phyloP scores from a whole-genome alignment of 148 eudicot species.

The Silene conica region DNA sequence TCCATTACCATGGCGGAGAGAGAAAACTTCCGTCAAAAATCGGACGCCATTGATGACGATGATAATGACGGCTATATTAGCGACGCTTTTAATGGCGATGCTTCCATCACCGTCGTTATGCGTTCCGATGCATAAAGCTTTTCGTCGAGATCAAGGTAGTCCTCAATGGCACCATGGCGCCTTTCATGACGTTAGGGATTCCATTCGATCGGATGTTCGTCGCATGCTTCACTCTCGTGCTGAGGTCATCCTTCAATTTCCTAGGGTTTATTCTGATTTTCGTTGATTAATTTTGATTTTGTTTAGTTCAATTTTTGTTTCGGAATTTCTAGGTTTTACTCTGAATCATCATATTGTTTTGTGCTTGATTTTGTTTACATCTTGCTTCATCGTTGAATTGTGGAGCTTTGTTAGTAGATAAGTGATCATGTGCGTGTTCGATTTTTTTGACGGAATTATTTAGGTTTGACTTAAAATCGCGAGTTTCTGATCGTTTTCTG shows the following conservation, averaged over 20 bases:
- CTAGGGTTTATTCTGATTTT: constrained; percentile 12
- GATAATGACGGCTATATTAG: background rate
- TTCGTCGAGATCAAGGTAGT: constrained; percentile 81
- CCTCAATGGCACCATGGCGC: constrained; percentile 97
- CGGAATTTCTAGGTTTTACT: background rate
- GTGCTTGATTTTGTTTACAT: background rate
- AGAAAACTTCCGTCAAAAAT: background rate
- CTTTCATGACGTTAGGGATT: constrained; percentile 76
- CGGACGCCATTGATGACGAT: background rate
- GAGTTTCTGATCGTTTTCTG: background rate
- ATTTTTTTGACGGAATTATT: background rate
- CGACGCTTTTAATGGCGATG: constrained; percentile 2
- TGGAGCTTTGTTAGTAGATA: background rate
- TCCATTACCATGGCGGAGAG: constrained; percentile 14
- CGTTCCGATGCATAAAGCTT: constrained; percentile 51
- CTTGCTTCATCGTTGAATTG: background rate
- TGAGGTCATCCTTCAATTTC: constrained; percentile 43
- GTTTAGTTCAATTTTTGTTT: background rate
- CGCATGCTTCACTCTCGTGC: constrained; percentile 93
- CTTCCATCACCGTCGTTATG: constrained; percentile 10
- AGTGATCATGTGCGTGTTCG: background rate
- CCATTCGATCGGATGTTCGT: constrained; percentile 76
- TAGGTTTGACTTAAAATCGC: background rate
- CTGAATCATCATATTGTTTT: background rate
- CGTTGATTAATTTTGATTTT: background rate